These are phyloP conservation scores for Talaromyces sp. DNA, from an alignment of 2,329 filamentous ascomycete genomes.

Conservation along the genomic window DNA sequence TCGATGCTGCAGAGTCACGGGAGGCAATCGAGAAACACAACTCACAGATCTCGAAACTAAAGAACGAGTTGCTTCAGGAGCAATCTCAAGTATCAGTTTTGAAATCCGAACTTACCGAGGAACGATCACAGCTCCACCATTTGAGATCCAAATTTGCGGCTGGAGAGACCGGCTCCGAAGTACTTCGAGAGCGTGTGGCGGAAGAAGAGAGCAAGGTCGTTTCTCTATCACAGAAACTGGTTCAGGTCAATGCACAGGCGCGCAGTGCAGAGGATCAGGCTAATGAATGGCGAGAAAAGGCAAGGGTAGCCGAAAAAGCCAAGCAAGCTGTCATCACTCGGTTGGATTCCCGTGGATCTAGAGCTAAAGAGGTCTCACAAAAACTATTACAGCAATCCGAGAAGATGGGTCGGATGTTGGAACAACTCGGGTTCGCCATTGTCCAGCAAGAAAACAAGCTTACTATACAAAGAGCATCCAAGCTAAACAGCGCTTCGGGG, in stretches of 20 bases:
- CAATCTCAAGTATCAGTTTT: slow-evolving; percentile 43
- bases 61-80: slow-evolving; percentile 48
- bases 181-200: slow-evolving; percentile 66
- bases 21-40: slow-evolving; percentile 52
- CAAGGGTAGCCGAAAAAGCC: slow-evolving; percentile 23
- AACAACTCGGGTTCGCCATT: slow-evolving; percentile 79
- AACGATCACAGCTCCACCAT: slow-evolving; percentile 62
- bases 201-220: slow-evolving; percentile 70
- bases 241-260: slow-evolving; percentile 68
- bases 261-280: slow-evolving; percentile 73
- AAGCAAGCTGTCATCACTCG: slow-evolving; percentile 42
- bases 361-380: slow-evolving; percentile 78
- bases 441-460: slow-evolving; percentile 67
- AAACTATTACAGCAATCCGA: slow-evolving; percentile 79
- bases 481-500: slow-evolving; percentile 38
- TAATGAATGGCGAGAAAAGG: slow-evolving; percentile 60
- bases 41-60: slow-evolving; percentile 46
- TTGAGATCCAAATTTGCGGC: slow-evolving; percentile 70
- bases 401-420: slow-evolving; percentile 73
- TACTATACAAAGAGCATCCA: slow-evolving; percentile 66
- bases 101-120: slow-evolving; percentile 54
- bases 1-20: slow-evolving; percentile 52
- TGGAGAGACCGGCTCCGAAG: slow-evolving; percentile 78
- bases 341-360: slow-evolving; percentile 64
- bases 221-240: slow-evolving; percentile 63